phyloP scores from a whole-genome alignment of 345 rosid genomes.

The Eucalyptus brandiana region DNA sequence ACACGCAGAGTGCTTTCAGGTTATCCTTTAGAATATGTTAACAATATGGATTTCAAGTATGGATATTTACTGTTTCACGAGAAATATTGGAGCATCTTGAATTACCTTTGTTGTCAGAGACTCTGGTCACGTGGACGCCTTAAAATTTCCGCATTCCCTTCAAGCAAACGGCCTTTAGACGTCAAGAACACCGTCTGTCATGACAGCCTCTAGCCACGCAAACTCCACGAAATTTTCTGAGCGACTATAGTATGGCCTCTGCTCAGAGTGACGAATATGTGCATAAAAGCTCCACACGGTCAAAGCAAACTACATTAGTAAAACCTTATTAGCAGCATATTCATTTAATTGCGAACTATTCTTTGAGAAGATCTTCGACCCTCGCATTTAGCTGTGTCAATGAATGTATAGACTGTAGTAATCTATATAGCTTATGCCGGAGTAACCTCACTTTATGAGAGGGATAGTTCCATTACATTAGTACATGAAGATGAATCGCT shows the following conservation, averaged over 20 bases:
- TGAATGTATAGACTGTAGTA: background rate
- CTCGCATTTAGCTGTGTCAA: background rate
- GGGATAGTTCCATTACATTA: rapidly evolving
- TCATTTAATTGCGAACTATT: background rate
- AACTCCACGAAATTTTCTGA: background rate
- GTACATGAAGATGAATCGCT: background rate
- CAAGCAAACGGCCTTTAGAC: background rate
- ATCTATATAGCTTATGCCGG: background rate
- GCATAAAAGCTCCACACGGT: background rate
- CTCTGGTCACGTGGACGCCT: background rate
- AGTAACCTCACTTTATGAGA: background rate
- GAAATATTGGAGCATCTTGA: background rate
- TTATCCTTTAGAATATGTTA: background rate
- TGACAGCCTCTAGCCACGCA: background rate
- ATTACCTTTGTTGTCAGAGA: background rate
- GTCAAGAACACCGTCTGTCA: background rate
- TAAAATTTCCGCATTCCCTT: background rate
- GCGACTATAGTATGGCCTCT: background rate
- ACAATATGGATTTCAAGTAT: background rate
- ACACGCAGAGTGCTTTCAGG: background rate
- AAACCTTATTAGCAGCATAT: background rate
- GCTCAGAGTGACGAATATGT: background rate
- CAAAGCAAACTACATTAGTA: background rate
- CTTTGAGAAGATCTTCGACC: rapidly evolving
- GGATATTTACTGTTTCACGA: rapidly evolving